phyloP scores from a whole-genome alignment of 2,329 filamentous ascomycete species.

The Atkinsonella hypoxylon region DNA sequence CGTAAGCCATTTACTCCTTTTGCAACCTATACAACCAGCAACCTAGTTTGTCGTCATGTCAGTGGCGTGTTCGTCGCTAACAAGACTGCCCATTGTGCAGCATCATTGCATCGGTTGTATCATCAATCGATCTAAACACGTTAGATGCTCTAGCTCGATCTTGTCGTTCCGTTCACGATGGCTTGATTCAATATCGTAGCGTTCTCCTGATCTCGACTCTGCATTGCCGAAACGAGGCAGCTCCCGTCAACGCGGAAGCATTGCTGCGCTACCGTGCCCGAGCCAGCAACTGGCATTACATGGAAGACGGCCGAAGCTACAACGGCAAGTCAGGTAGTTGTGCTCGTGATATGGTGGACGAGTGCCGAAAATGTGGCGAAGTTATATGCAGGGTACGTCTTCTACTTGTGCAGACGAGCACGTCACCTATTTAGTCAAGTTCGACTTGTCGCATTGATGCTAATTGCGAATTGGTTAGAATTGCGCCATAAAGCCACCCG shows the following conservation, averaged over 20 bases:
- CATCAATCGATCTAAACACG: slow-evolving; percentile 73
- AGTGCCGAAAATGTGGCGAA: slow-evolving; percentile 65
- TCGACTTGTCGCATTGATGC: slow-evolving; percentile 1
- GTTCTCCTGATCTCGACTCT: slow-evolving; percentile 65
- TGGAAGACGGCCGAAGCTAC: slow-evolving; percentile 41
- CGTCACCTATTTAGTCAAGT: neutral
- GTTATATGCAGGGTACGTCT: slow-evolving; percentile 68
- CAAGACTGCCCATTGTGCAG: slow-evolving; percentile 33
- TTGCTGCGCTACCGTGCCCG: slow-evolving; percentile 45
- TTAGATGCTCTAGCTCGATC: slow-evolving; percentile 73
- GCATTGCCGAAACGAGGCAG: slow-evolving; percentile 62
- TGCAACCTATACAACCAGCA: neutral
- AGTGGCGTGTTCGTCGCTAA: neutral
- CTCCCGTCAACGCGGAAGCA: slow-evolving; percentile 41
- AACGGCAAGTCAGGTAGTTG: slow-evolving; percentile 64
- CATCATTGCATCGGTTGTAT: slow-evolving; percentile 63
- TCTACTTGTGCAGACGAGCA: neutral
- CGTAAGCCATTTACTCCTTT: slow-evolving; percentile 14
- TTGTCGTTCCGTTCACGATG: slow-evolving; percentile 66
- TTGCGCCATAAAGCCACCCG: slow-evolving; percentile 75
- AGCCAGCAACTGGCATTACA: slow-evolving; percentile 46
- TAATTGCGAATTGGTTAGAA: slow-evolving; percentile 46
- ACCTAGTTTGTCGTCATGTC: neutral
- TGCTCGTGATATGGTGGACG: slow-evolving; percentile 75
- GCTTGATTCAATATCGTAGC: slow-evolving; percentile 65